A percentile compares a stretch with the other conserved stretches of the same genome.
phyloP scores from a whole-genome alignment of 306 rosid genomes.

The Spatholobus suberectus region DNA sequence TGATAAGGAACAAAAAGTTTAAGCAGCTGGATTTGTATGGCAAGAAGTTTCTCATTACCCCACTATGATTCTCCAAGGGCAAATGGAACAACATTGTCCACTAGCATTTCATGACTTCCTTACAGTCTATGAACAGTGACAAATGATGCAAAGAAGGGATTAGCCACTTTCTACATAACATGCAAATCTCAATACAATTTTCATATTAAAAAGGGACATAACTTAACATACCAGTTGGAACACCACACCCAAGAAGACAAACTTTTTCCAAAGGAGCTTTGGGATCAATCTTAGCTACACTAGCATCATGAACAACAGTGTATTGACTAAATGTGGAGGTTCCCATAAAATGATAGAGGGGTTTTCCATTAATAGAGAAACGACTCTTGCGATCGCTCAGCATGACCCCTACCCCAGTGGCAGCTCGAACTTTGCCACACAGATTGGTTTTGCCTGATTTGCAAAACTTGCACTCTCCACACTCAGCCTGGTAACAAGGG shows the following conservation, averaged over 20 bases:
- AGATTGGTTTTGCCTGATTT: slow-evolving; percentile 97
- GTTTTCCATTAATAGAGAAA: slow-evolving; percentile 84
- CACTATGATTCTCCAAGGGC: neutral
- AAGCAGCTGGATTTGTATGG: neutral
- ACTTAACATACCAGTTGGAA: slow-evolving; percentile 60
- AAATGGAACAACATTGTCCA: slow-evolving; percentile 9
- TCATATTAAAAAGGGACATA: neutral
- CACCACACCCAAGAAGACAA: slow-evolving; percentile 96
- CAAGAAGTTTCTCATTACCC: slow-evolving; percentile 6
- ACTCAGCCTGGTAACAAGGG: slow-evolving; percentile 96
- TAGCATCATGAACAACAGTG: slow-evolving; percentile 96
- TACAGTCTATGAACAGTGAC: neutral
- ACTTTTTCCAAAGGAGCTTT: slow-evolving; percentile 90
- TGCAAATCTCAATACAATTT: slow-evolving; percentile 2
- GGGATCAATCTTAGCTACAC: slow-evolving; percentile 92
- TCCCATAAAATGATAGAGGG: slow-evolving; percentile 95
- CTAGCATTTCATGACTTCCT: neutral
- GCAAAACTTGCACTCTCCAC: slow-evolving; percentile 95
- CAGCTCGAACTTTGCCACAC: slow-evolving; percentile 89
- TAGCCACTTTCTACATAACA: neutral
- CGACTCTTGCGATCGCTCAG: slow-evolving; percentile 84
- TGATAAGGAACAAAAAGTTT: neutral
- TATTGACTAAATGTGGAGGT: slow-evolving; percentile 94
- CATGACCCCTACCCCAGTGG: slow-evolving; percentile 96
- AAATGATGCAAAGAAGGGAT: slow-evolving; percentile 14